Conservation (phyloP, 2,329 filamentous ascomycete species). For the Trichoderma breve region DNA sequence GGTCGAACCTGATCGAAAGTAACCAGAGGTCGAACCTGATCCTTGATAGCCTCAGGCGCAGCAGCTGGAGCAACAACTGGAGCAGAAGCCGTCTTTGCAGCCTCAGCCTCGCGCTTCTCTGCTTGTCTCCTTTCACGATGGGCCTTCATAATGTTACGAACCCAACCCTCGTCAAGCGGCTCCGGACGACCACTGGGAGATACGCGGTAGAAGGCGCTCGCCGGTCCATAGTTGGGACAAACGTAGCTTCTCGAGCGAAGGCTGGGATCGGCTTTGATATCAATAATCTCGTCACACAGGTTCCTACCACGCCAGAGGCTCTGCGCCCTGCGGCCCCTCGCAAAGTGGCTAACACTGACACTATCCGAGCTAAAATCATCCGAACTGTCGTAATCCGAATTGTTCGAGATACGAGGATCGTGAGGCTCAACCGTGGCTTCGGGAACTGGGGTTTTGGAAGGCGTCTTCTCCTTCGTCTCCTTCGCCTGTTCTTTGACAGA, state of each 20-base stretch:
- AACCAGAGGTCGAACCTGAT: not conserved
- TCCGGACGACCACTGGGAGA: not conserved
- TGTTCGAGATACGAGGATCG: not conserved
- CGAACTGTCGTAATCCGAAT: not conserved
- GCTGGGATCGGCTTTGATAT: not conserved
- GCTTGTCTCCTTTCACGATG: not conserved
- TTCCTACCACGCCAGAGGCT: not conserved
- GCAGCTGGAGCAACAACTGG: not conserved
- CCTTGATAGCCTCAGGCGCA: not conserved
- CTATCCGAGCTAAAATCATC: not conserved
- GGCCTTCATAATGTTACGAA: not conserved
- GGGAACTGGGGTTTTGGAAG: not conserved
- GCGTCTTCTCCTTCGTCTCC: not conserved
- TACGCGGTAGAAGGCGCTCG: not conserved
- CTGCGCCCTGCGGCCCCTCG: not conserved
- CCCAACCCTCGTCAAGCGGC: not conserved
- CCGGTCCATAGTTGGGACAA: not conserved
- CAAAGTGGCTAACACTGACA: not conserved
- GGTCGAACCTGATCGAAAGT: not conserved
- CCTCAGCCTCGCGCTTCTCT: not conserved
- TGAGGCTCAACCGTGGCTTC: not conserved
- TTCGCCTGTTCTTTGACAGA: not conserved
- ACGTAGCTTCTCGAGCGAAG: not conserved
- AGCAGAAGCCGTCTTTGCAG: not conserved
- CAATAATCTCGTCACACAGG: not conserved